Conservation (phyloP, 2,329 filamentous ascomycete genomes). For the Colletotrichum shisoi region DNA sequence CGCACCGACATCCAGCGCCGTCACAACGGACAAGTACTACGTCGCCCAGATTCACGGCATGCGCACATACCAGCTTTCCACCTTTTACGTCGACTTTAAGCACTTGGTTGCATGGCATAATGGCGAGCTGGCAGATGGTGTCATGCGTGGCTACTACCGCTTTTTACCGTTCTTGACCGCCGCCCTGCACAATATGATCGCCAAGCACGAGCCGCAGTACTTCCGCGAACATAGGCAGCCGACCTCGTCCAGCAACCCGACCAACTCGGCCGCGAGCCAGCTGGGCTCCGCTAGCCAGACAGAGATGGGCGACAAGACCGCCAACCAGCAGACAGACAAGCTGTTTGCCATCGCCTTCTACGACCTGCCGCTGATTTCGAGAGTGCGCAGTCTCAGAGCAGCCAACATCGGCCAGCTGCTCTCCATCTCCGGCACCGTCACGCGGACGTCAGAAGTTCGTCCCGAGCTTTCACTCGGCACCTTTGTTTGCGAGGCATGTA, state of each 20-base stretch:
- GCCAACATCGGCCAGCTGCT: conserved; percentile 90
- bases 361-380: conserved; percentile 86
- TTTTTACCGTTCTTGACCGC: conserved; percentile 91
- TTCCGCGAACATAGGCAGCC: conserved; percentile 92
- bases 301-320: conserved; percentile 76
- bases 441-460: conserved; percentile 93
- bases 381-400: conserved; percentile 85
- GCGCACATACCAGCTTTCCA: conserved; percentile 77
- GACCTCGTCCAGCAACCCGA: conserved; percentile 74
- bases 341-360: conserved; percentile 93
- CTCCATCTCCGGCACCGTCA: conserved; percentile 96
- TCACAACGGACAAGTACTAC: conserved; percentile 83
- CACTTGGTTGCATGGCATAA: conserved; percentile 81
- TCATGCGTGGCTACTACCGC: conserved; percentile 91
- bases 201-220: conserved; percentile 92
- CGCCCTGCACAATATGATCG: conserved; percentile 89
- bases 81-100: conserved; percentile 85
- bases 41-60: conserved; percentile 83
- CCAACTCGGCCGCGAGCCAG: conserved; percentile 72
- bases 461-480: conserved; percentile 92
- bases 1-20: conserved; percentile 71
- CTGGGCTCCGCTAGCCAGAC: conserved; percentile 68
- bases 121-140: conserved; percentile 82
- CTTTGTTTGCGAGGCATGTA: conserved; percentile 89
- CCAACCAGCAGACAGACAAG: conserved; percentile 96